Evolutionary conservation across 768 basidiomycete genomes (phyloP), one percentile per base, ranked within the genome.

Genomic region (Mycena rebaudengoi): DNA sequence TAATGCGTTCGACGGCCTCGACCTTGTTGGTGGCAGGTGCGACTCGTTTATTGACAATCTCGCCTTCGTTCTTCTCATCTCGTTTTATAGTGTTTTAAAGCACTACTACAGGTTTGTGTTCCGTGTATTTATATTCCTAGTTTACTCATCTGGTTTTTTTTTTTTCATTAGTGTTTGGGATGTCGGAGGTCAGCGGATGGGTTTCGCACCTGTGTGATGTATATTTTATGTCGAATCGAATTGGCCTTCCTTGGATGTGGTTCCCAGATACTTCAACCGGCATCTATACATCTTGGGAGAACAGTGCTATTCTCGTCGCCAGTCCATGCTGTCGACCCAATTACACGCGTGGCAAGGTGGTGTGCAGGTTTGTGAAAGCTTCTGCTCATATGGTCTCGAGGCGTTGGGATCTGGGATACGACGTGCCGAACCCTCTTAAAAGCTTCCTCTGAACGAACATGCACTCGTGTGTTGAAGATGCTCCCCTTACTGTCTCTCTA

Each of bases 131-230:
- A 33, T 45, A 18, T 11, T 28, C n/a, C 20, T 26, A n/a, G n/a
- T n/a, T n/a, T n/a, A n/a, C 59, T 61, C 46, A 65, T 37, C 1
- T 30, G 26, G 7, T 26, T 8, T n/a, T n/a, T 29, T 18, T 69
- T n/a, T n/a, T n/a, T n/a, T n/a, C n/a, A n/a, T n/a, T n/a, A 85
- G 81, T 58, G 82, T 86, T 11, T 87, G 85, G 85, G 86, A 87
- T 70, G 76, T 88, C 29, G 82, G 79, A 37, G 74, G 74, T 25
- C 77, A 80, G 65, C 73, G 83, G 26, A 73, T 87, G 70, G 86
- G 86, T 3, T 87, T 88, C 64, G 85, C 85, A 33, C 75, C 82
- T 64, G 65, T 66, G 62, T 73, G 48, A 26, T 40, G 18, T 29
- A 28, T 30, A 28, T 54, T 21, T 20, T 12, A n/a, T n/a, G n/a